Evolutionary conservation across 2,329 filamentous ascomycete genomes (phyloP).

Genomic region (Monilinia aucupariae): DNA sequence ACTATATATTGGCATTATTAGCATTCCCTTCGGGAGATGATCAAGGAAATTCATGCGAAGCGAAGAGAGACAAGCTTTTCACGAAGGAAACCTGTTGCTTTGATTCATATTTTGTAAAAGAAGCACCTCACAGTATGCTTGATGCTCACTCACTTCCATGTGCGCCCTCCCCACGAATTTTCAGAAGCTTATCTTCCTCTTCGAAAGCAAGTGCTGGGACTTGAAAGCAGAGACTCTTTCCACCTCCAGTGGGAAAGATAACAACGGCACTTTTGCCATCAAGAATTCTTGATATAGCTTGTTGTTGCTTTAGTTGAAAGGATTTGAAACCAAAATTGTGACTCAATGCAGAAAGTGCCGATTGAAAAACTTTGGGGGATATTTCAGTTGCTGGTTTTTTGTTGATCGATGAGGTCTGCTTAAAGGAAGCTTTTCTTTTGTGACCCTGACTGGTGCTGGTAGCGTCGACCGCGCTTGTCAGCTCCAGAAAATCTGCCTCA

Average conservation of each 20-base stretch:
- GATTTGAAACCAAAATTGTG: slow-evolving; percentile 38
- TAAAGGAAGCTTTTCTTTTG: slow-evolving; percentile 15
- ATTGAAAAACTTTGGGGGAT: slow-evolving; percentile 12
- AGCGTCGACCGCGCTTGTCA: slow-evolving; percentile 8
- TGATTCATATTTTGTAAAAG: background rate
- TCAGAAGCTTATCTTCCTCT: slow-evolving; percentile 36
- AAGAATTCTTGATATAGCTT: slow-evolving; percentile 41
- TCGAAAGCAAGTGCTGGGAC: slow-evolving; percentile 41
- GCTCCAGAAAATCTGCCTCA: slow-evolving; percentile 21
- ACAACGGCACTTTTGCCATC: slow-evolving; percentile 41
- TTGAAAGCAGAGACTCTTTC: slow-evolving; percentile 42
- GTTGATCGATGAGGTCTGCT: background rate
- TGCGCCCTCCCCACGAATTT: slow-evolving; percentile 24
- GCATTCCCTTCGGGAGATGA: background rate
- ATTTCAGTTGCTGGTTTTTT: slow-evolving; percentile 15
- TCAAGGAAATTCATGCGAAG: background rate
- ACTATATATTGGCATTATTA: slow-evolving; percentile 27
- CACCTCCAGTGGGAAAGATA: slow-evolving; percentile 41
- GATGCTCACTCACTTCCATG: slow-evolving; percentile 35
- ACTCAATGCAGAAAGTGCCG: slow-evolving; percentile 37
- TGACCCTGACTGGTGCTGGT: background rate
- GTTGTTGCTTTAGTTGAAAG: slow-evolving; percentile 44
- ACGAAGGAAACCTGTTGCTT: background rate
- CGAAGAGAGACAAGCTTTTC: background rate
- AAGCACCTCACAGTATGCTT: background rate